Evolutionary conservation across 2,329 filamentous ascomycete genomes (phyloP).

Genomic region (Ophiostoma sp.): DNA sequence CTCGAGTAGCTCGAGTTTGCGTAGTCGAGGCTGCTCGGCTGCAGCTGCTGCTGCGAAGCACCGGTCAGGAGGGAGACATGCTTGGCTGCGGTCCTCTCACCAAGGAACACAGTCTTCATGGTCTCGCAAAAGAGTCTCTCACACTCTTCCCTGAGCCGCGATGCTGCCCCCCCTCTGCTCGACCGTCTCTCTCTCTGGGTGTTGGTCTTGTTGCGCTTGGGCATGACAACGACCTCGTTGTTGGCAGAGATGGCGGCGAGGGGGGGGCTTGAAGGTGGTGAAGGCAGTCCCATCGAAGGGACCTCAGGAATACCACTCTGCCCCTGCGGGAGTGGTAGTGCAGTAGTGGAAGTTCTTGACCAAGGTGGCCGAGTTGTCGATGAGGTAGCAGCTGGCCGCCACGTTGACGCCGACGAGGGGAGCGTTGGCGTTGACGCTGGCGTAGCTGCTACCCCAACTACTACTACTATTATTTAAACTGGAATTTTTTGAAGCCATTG

Average conservation of each 20-base stretch:
- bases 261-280: conserved; percentile 83
- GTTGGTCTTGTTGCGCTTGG: conserved; percentile 46
- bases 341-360: conserved; percentile 90
- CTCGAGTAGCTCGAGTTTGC: background rate
- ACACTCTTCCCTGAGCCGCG: conserved; percentile 98
- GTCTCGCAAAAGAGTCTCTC: conserved; percentile 99
- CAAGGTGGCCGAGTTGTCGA: conserved; percentile 60
- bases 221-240: conserved; percentile 61
- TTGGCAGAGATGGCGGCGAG: conserved; percentile 67
- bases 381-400: conserved; percentile 87
- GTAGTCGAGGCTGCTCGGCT: background rate
- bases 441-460: conserved; percentile 46
- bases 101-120: conserved; percentile 89
- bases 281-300: conserved; percentile 76
- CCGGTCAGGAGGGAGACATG: conserved; percentile 82
- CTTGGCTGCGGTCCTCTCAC: conserved; percentile 77
- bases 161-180: conserved; percentile 82
- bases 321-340: conserved; percentile 78
- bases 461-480: conserved; percentile 67
- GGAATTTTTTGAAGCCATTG: conserved; percentile 63
- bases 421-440: background rate
- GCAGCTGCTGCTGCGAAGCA: conserved; percentile 47
- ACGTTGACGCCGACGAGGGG: conserved; percentile 52
- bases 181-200: conserved; percentile 36
- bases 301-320: conserved; percentile 95